These are phyloP conservation scores for Fusarium algeriense DNA, from an alignment of 2,329 filamentous ascomycete genomes.

Conservation along the genomic window DNA sequence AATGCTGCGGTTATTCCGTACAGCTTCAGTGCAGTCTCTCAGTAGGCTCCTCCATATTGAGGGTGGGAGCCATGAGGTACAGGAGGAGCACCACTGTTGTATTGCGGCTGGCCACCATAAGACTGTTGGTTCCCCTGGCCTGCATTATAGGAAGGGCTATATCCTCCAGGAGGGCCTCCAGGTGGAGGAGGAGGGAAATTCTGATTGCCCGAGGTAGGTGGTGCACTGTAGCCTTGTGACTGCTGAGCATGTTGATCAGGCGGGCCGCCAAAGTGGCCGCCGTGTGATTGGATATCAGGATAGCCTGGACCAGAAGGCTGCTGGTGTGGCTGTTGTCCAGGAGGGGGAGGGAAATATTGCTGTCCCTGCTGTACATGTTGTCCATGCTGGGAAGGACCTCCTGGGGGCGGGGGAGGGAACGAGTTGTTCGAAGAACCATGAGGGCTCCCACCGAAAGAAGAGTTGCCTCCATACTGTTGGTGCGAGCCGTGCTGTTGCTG, in stretches of 20 bases:
- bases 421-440: slow-evolving; percentile 45
- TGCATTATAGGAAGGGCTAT: slow-evolving; percentile 48
- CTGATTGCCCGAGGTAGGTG: slow-evolving; percentile 36
- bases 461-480: slow-evolving; percentile 37
- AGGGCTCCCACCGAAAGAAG: slow-evolving; percentile 38
- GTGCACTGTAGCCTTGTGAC: slow-evolving; percentile 38
- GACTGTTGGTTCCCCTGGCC: slow-evolving; percentile 47
- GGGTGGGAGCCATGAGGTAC: slow-evolving; percentile 52
- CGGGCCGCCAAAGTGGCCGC: slow-evolving; percentile 38
- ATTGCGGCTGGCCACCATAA: slow-evolving; percentile 47
- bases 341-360: slow-evolving; percentile 39
- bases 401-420: slow-evolving; percentile 43
- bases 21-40: slow-evolving; percentile 12
- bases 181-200: slow-evolving; percentile 45
- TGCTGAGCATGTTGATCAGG: slow-evolving; percentile 45
- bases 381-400: slow-evolving; percentile 40
- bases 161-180: slow-evolving; percentile 41
- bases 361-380: slow-evolving; percentile 34
- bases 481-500: slow-evolving; percentile 37
- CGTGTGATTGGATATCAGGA: slow-evolving; percentile 35
- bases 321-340: slow-evolving; percentile 40
- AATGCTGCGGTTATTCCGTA: slow-evolving; percentile 10
- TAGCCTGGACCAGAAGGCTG: slow-evolving; percentile 41
- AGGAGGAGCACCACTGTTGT: slow-evolving; percentile 45
- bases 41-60: slow-evolving; percentile 45